Evolutionary conservation across 495 filamentous ascomycete genomes (phyloP).

Genomic region (Neurospora sp.): DNA sequence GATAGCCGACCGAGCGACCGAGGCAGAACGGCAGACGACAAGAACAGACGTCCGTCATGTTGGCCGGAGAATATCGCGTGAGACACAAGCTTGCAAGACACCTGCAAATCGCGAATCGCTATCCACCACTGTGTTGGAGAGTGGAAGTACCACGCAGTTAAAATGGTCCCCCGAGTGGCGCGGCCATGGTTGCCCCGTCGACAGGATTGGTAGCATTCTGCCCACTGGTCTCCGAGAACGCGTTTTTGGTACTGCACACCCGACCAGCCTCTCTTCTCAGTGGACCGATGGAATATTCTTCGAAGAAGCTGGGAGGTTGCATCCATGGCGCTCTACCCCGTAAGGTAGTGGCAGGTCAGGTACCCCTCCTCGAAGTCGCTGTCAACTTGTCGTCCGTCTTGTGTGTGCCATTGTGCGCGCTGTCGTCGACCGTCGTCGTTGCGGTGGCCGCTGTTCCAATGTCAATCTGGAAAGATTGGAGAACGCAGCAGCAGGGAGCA

Average conservation of each 20-base stretch:
- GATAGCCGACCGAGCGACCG: not conserved
- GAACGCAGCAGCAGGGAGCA: not conserved
- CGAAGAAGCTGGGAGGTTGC: not conserved
- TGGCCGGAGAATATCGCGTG: not conserved
- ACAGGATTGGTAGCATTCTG: not conserved
- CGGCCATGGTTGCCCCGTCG: not conserved
- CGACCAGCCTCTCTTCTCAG: not conserved
- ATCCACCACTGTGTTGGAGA: not conserved
- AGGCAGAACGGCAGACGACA: not conserved
- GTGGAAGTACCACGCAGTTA: not conserved
- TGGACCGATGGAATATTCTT: not conserved
- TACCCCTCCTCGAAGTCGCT: not conserved
- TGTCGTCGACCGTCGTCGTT: not conserved
- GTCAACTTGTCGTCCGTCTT: not conserved
- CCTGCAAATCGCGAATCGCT: not conserved
- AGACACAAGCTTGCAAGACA: not conserved
- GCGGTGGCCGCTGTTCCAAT: not conserved
- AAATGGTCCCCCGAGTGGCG: not conserved
- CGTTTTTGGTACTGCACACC: not conserved
- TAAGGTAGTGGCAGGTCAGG: not conserved
- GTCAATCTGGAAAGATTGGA: not conserved
- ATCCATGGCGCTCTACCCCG: not conserved
- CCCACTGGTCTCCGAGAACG: not conserved
- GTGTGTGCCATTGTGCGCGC: not conserved
- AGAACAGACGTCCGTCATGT: not conserved